Percentiles rank a stretch among this genome's conserved stretches.
Evolutionary conservation across 1,284 basidiomycete species (phyloP).

Genomic region (Hortiboletus rubellus): DNA sequence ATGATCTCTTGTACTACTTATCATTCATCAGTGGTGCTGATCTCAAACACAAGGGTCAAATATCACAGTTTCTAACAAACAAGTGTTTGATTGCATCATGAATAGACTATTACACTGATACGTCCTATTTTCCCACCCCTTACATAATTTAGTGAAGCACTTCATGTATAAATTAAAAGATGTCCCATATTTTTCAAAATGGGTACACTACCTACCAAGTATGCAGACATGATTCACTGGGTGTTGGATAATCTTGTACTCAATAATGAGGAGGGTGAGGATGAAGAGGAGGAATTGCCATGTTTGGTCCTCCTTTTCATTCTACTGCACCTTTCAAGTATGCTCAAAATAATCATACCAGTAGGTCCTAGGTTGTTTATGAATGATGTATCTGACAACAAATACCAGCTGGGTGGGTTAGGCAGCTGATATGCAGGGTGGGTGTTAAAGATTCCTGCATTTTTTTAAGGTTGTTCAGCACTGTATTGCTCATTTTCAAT

Average conservation of each 20-base stretch:
- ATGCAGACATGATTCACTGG: constrained; percentile 86
- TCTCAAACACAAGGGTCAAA: constrained; percentile 96
- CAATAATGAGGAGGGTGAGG: constrained; percentile 71
- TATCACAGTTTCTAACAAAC: constrained; percentile 97
- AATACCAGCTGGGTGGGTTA: constrained; percentile 44
- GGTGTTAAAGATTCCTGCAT: neutral
- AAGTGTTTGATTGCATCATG: constrained; percentile 98
- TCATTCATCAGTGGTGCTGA: constrained; percentile 96
- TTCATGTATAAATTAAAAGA: constrained; percentile 94
- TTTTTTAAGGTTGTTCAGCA: constrained; percentile 51
- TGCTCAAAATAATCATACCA: too few relatives aligned
- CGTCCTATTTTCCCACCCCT: constrained; percentile 17
- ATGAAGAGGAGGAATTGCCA: constrained; percentile 40
- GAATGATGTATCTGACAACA: constrained; percentile 44
- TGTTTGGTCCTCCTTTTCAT: too few relatives aligned
- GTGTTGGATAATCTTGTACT: constrained; percentile 80
- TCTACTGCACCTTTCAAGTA: too few relatives aligned
- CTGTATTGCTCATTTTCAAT: constrained; percentile 73
- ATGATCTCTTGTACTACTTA: constrained; percentile 92
- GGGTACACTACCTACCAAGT: constrained; percentile 81
- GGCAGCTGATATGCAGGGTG: neutral
- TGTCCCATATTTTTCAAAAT: constrained; percentile 94
- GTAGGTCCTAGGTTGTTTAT: constrained; percentile 12
- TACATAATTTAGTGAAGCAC: constrained; percentile 85
- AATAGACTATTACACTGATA: constrained; percentile 96